phyloP scores from a whole-genome alignment of 208 protist species.

The Leishmania martiniquensis region DNA sequence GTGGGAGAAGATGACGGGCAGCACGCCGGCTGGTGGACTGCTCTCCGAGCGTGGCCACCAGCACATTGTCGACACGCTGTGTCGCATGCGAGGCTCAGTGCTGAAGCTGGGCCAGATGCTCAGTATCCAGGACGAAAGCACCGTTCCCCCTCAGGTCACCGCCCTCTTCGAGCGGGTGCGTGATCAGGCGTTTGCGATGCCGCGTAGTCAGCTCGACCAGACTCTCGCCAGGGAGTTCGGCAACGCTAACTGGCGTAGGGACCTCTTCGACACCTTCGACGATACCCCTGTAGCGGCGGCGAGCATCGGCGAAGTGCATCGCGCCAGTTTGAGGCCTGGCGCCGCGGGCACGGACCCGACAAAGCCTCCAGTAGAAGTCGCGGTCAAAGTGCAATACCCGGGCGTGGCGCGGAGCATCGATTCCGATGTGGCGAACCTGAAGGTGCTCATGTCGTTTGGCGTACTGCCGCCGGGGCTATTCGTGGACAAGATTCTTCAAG shows the following conservation, averaged over 20 bases:
- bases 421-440: conserved; percentile 91
- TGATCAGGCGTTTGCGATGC: conserved; percentile 90
- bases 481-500: conserved; percentile 79
- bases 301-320: conserved; percentile 96
- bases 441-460: conserved; percentile 73
- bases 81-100: conserved; percentile 93
- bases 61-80: conserved; percentile 94
- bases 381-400: conserved; percentile 93
- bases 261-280: conserved; percentile 85
- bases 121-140: conserved; percentile 88
- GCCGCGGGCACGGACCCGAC: conserved; percentile 35
- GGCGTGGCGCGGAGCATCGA: conserved; percentile 87
- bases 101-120: conserved; percentile 98
- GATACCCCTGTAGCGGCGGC: conserved; percentile 94
- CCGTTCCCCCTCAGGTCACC: conserved; percentile 76
- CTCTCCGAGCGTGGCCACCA: conserved; percentile 60
- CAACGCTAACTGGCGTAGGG: conserved; percentile 47
- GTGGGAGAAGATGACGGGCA: conserved; percentile 60
- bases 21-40: conserved; percentile 34
- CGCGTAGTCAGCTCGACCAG: conserved; percentile 58
- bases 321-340: conserved; percentile 56
- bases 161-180: conserved; percentile 82
- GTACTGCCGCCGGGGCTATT: conserved; percentile 82
- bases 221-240: conserved; percentile 51
- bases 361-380: conserved; percentile 72